Evolutionary conservation across 23 red algal species (phyloP).

Genomic region (Gracilaria domingensis): DNA sequence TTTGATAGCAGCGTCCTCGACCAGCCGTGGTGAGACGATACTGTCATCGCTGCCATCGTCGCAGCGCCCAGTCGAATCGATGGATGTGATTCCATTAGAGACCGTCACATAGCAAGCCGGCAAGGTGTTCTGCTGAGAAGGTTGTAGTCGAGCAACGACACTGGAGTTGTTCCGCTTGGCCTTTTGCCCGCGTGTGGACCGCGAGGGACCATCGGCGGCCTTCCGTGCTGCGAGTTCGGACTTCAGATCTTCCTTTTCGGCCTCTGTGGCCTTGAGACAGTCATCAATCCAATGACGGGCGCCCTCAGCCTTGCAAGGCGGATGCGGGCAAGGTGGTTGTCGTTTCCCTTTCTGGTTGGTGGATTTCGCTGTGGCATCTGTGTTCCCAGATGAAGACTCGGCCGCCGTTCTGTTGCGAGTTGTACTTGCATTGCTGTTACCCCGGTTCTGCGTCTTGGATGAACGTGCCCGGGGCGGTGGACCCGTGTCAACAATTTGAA

Average conservation of each 20-base stretch:
- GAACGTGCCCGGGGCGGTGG: no score
- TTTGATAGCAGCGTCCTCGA: neutral
- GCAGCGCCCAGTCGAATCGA: neutral
- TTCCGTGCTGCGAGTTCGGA: neutral
- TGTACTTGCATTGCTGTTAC: no score
- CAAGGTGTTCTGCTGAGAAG: neutral
- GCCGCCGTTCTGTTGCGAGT: no score
- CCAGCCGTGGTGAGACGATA: neutral
- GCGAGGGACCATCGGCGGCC: neutral
- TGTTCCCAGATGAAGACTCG: no score
- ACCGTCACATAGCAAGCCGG: neutral
- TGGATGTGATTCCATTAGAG: conserved; percentile 6
- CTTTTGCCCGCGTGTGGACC: neutral
- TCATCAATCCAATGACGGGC: conserved; percentile 19
- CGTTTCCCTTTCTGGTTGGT: no score
- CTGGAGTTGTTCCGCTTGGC: neutral
- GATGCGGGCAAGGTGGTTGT: no score
- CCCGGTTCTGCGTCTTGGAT: no score
- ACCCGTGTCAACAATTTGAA: no score
- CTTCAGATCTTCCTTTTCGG: neutral
- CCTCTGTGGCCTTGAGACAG: neutral
- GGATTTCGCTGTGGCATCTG: no score
- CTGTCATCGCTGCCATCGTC: conserved; percentile 13
- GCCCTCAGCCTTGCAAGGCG: no score
- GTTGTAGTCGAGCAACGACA: neutral